Conservation (phyloP, 139 green algal species). For the Chlorella sp. region DNA sequence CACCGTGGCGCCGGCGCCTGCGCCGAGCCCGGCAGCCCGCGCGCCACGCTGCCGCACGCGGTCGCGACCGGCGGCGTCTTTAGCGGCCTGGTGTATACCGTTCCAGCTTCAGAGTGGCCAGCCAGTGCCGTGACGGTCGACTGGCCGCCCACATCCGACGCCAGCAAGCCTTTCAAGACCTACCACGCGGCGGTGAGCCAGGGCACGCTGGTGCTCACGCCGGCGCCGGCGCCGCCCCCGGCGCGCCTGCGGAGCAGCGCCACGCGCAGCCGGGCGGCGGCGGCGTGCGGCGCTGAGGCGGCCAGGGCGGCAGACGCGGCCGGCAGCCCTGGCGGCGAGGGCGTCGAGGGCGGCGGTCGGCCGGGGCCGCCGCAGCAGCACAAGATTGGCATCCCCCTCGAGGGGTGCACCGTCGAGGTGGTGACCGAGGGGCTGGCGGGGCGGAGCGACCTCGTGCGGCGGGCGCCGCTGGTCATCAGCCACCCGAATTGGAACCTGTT, state of each 20-base stretch:
- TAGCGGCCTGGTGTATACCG: conserved; percentile 41
- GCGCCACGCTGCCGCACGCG: conserved; percentile 23
- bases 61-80: conserved; percentile 17
- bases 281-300: background rate
- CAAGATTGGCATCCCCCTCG: conserved; percentile 39
- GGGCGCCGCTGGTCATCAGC: conserved; percentile 53
- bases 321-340: background rate
- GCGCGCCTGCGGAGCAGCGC: background rate
- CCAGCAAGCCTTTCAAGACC: background rate
- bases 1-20: background rate
- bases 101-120: conserved; percentile 14
- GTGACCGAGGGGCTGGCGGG: conserved; percentile 36
- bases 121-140: conserved; percentile 3
- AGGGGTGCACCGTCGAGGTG: conserved; percentile 42
- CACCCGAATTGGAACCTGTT: conserved; percentile 49
- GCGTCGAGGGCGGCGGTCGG: background rate
- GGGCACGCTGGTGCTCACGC: conserved; percentile 36
- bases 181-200: conserved; percentile 33
- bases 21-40: background rate
- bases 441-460: conserved; percentile 22
- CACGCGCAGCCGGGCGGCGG: background rate
- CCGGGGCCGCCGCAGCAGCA: background rate
- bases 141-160: conserved; percentile 28
- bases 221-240: background rate
- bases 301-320: background rate